Evolutionary conservation across 108 stramenopile species (phyloP), one percentile per base, ranked within the genome.

Genomic region (Nitzschia inconspicua): DNA sequence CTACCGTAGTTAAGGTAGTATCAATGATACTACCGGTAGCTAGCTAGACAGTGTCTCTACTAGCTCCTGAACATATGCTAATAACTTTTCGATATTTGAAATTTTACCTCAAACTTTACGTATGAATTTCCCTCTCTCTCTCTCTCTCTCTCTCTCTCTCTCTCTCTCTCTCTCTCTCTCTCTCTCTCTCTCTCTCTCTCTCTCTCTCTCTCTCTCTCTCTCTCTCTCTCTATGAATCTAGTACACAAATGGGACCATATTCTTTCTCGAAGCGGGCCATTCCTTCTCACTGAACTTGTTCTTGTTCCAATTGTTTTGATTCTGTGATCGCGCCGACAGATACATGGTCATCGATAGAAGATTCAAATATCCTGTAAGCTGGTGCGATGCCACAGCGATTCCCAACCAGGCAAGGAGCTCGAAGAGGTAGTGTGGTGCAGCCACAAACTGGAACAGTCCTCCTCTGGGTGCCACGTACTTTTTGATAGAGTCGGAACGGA

Each of bases 401-500:
- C 85, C 85, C 24, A 83, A 53, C 85, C 85, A 86, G 3, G 61
- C 79, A 36, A 86, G 41, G 14, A 86, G 46, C 37, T 86, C 85
- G 64, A 80, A 86, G 16, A 83, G 50, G 56, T 83, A 86, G 52
- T 86, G 85, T 2, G 85, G 85, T 55, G 77, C 58, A 10, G 85
- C 79, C 20, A 75, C 73, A 47, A 53, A 79, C 16, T 64, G 46
- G 47, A 87, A 87, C 3, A 81, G 42, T 3, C 82, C 82, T n/a
- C 80, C 80, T 36, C 35, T 73, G 10, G 85, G 85, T 1, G 79
- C 71, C 9, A 70, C 47, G 56, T 87, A 83, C 37, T 78, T 71
- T 44, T 44, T 56, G 37, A 44, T 19, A 16, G 10, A 34, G 42
- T 63, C 39, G 3, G 20, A 27, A 13, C 85, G 75, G 37, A 83